Percentiles rank a stretch among this genome's conserved stretches.
Conservation (phyloP, 2,329 filamentous ascomycete genomes). For the Lithohypha guttulata region DNA sequence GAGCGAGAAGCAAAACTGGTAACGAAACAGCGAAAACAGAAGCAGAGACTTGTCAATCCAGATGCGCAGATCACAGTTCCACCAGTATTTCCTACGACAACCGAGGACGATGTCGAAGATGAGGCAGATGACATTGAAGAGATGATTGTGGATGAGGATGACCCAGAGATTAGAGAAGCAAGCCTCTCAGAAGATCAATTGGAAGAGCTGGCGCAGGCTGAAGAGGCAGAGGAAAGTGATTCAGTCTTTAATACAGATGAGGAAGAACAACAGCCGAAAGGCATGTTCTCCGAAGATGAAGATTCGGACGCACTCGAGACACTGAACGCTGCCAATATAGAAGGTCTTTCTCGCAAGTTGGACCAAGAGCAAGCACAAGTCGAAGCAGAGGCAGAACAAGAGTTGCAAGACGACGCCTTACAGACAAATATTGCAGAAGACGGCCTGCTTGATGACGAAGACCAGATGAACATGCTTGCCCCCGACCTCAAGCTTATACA, state of each 20-base stretch:
- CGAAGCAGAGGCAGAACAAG: slow-evolving; percentile 70
- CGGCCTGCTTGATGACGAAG: slow-evolving; percentile 50
- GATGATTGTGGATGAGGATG: slow-evolving; percentile 36
- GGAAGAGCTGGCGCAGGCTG: slow-evolving; percentile 23
- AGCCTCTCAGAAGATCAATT: slow-evolving; percentile 21
- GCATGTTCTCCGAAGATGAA: slow-evolving; percentile 92
- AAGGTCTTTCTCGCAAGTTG: slow-evolving; percentile 73
- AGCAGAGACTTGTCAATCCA: slow-evolving; percentile 23
- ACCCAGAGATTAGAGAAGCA: slow-evolving; percentile 30
- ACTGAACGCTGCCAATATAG: slow-evolving; percentile 92
- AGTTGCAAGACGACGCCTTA: slow-evolving; percentile 72
- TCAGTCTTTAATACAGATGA: slow-evolving; percentile 62
- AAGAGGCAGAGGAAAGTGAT: slow-evolving; percentile 35
- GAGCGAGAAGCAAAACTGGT: slow-evolving; percentile 25
- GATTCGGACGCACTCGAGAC: slow-evolving; percentile 80
- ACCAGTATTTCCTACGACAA: slow-evolving; percentile 23
- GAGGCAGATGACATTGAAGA: slow-evolving; percentile 36
- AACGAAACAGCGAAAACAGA: slow-evolving; percentile 22
- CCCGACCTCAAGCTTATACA: slow-evolving; percentile 85
- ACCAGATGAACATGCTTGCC: slow-evolving; percentile 56
- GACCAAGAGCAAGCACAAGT: slow-evolving; percentile 68
- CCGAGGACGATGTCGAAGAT: slow-evolving; percentile 30
- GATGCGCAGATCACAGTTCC: slow-evolving; percentile 22
- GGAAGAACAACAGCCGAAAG: slow-evolving; percentile 44
- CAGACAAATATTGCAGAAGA: slow-evolving; percentile 90